These are phyloP conservation scores for Botryotinia globosa DNA, from an alignment of 2,329 filamentous ascomycete genomes.

Conservation along the genomic window DNA sequence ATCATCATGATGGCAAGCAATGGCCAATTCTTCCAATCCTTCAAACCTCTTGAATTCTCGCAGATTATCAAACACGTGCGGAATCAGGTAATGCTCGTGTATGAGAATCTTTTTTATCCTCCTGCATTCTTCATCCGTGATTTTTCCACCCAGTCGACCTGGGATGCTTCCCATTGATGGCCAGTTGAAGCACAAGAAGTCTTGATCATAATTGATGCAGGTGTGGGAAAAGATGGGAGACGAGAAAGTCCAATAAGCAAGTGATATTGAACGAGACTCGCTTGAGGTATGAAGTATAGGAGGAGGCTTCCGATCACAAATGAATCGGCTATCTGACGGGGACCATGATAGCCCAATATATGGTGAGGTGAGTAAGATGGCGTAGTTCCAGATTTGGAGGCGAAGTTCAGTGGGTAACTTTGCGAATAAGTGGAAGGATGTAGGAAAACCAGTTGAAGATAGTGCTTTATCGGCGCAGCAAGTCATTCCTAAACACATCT, in stretches of 20 bases:
- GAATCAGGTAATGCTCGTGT: slow-evolving; percentile 13
- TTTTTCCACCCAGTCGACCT: slow-evolving; percentile 1
- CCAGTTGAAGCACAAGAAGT: slow-evolving; percentile 16
- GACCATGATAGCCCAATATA: slow-evolving; percentile 12
- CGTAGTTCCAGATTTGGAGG: slow-evolving; percentile 14
- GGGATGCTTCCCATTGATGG: slow-evolving; percentile 9
- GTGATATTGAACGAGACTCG: slow-evolving; percentile 15
- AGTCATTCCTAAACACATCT: slow-evolving; percentile 10
- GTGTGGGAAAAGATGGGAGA: slow-evolving; percentile 4
- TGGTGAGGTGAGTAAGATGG: slow-evolving; percentile 7
- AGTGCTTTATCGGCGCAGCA: not conserved
- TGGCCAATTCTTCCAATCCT: slow-evolving; percentile 5
- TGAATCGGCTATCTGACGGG: not conserved
- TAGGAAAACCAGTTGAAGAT: not conserved
- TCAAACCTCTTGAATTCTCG: slow-evolving; percentile 9
- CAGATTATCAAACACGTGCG: slow-evolving; percentile 15
- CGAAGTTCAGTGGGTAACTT: slow-evolving; percentile 10
- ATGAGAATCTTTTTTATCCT: slow-evolving; percentile 7
- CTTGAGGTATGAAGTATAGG: slow-evolving; percentile 10
- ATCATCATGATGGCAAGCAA: slow-evolving; percentile 12
- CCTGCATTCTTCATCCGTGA: slow-evolving; percentile 12
- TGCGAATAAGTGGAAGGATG: slow-evolving; percentile 9
- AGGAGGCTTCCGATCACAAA: slow-evolving; percentile 14
- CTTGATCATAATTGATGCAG: slow-evolving; percentile 12
- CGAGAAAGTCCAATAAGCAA: slow-evolving; percentile 10